A percentile compares a stretch with the other conserved stretches of the same genome.
Conservation (phyloP, 176 grass and related monocot genomes). For the Musa troglodytarum region DNA sequence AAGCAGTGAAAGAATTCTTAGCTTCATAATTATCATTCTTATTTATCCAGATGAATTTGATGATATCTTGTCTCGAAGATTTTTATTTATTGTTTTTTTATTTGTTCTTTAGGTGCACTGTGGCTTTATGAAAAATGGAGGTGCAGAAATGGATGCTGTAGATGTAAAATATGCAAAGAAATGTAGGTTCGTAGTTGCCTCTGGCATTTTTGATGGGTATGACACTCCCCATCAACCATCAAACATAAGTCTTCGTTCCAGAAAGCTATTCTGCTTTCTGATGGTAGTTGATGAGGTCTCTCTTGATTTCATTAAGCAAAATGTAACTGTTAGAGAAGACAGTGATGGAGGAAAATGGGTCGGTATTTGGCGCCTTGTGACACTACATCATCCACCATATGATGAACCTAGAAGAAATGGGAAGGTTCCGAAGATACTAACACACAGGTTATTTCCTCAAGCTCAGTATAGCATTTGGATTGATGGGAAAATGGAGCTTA, state of each 20-base stretch:
- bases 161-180: conserved; percentile 72
- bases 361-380: conserved; percentile 85
- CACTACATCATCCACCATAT: conserved; percentile 55
- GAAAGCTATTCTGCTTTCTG: conserved; percentile 92
- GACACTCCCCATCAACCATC: conserved; percentile 86
- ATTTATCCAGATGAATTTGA: too few relatives aligned
- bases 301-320: conserved; percentile 85
- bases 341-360: conserved; percentile 80
- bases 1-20: neutral
- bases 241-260: conserved; percentile 69
- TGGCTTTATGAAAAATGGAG: conserved; percentile 85
- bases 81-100: conserved; percentile 1
- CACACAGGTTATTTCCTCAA: conserved; percentile 83
- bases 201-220: conserved; percentile 98
- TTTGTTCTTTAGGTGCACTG: conserved; percentile 67
- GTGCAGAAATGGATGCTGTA: conserved; percentile 65
- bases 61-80: too few relatives aligned
- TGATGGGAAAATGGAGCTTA: conserved; percentile 99
- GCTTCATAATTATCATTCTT: too few relatives aligned
- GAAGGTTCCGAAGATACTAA: conserved; percentile 95
- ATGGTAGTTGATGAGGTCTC: conserved; percentile 96
- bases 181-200: conserved; percentile 92
- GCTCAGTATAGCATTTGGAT: conserved; percentile 98
- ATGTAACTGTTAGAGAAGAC: conserved; percentile 53
- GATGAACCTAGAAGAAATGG: conserved; percentile 98